Conservation (phyloP, 768 basidiomycete species). For the Trametes elegans region DNA sequence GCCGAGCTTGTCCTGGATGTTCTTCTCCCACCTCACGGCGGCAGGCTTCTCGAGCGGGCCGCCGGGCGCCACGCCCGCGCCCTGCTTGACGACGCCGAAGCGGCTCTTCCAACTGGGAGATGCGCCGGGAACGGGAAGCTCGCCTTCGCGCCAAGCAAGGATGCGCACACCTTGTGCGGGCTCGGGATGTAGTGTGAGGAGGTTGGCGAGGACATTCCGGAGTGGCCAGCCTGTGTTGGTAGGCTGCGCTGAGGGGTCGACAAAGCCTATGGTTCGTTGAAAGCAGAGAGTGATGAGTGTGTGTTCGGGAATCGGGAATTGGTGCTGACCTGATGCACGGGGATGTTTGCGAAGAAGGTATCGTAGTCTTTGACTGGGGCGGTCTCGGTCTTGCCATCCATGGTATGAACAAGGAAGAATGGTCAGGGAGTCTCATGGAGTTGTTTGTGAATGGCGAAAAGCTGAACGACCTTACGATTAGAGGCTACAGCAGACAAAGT, state of each 20-base stretch:
- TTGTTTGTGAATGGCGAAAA: conserved; percentile 50
- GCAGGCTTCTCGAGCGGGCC: conserved; percentile 40
- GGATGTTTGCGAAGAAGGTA: conserved; percentile 51
- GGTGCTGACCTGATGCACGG: conserved; percentile 40
- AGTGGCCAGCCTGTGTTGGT: conserved; percentile 72
- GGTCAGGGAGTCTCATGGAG: conserved; percentile 42
- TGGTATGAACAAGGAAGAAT: conserved; percentile 61
- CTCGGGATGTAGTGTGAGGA: conserved; percentile 77
- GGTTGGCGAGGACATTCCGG: conserved; percentile 85
- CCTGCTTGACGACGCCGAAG: conserved; percentile 49
- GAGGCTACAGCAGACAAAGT: neutral
- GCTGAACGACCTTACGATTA: conserved; percentile 33
- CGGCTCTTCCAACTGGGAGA: conserved; percentile 56
- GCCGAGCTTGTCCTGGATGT: conserved; percentile 79
- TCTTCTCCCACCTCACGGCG: conserved; percentile 97
- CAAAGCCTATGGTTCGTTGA: conserved; percentile 32
- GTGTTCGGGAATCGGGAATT: neutral
- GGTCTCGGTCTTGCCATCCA: conserved; percentile 37
- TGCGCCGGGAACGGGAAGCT: conserved; percentile 38
- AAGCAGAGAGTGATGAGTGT: neutral
- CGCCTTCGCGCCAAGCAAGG: conserved; percentile 74
- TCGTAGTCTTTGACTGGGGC: conserved; percentile 56
- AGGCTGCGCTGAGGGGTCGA: conserved; percentile 77
- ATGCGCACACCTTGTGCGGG: conserved; percentile 53
- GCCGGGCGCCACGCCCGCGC: conserved; percentile 19